Base-by-base conservation (phyloP, 805 yeast genomes). In the Suhomyces sp. region DNA sequence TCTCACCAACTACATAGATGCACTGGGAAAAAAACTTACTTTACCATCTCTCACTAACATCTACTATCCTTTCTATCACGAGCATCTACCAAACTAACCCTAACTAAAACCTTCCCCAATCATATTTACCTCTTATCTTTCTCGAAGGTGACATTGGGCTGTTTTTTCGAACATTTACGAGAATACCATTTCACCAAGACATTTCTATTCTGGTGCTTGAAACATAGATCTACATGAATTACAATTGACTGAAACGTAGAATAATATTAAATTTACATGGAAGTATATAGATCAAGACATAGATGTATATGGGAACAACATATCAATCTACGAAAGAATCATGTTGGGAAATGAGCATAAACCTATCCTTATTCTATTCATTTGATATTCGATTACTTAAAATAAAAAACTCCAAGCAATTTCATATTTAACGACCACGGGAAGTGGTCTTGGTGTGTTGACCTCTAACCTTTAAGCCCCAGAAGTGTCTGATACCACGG, bases 361-460 rank as follows among this genome's bases (percentile, higher is more conserved):
- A 41, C 29, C 46, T 25, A 43, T 22, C 46, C 21, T 43, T 24
- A 43, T 43, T 43, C 46, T 43, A 43, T 43, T 43, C 41, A 37
- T 43, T 43, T 43, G 46, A 43, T 24, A 20, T 20, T 43, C 46
- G 31, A 27, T 33, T 49, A 49, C 46, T 33, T 45, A 45, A 31
- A 44, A 45, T 50, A 43, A 50, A 46, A 22, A 24, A 50, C 48
- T 45, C 51, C 53, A 48, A 51, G 58, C 52, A 64, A 56, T 48
- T 51, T 46, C 51, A 50, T 27, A 33, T 54, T 67, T 69, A 74
- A 69, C 75, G 77, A 68, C 96, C 92, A 85, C 99, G 91, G 79
- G 97, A 96, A 72, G 99, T 94, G 78, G 99, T 93, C 89, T 94
- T 94, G 87, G 99, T 94, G 85, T 94, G 99, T 86, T 94, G 99